Conservation (phyloP, 176 grass and related monocot genomes). For the Paspalum vaginatum region DNA sequence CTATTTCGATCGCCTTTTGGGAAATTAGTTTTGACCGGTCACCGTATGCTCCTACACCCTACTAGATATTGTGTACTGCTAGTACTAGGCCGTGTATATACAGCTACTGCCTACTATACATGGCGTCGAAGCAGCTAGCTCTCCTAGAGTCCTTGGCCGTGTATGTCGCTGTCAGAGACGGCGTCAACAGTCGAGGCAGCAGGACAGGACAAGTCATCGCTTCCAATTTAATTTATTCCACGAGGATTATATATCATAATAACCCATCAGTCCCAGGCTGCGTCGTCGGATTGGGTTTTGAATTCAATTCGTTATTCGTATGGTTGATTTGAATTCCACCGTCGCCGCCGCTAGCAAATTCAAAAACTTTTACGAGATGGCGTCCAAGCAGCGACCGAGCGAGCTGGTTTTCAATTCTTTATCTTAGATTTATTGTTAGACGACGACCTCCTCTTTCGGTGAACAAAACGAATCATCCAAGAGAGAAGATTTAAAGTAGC, state of each 20-base stretch:
- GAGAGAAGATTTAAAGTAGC: background rate
- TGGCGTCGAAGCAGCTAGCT: too few relatives aligned
- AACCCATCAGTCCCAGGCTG: background rate
- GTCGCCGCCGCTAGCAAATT: background rate
- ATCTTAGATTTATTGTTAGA: too few relatives aligned
- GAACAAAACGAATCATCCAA: background rate
- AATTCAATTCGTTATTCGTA: background rate
- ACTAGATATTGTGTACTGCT: too few relatives aligned
- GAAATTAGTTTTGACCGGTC: conserved; percentile 28
- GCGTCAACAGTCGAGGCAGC: background rate
- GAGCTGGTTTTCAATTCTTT: too few relatives aligned
- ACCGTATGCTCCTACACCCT: too few relatives aligned
- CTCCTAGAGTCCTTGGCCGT: background rate
- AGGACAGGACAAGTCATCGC: background rate
- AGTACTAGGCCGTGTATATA: too few relatives aligned
- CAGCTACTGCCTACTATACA: too few relatives aligned
- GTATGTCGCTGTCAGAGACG: background rate
- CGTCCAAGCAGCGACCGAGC: background rate
- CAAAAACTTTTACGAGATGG: conserved; percentile 31
- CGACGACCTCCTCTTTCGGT: background rate
- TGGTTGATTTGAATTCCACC: background rate
- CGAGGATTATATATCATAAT: background rate
- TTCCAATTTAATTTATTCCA: background rate
- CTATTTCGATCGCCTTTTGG: background rate
- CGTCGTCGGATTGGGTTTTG: background rate